Percentiles rank a stretch among this genome's conserved stretches.
These are phyloP conservation scores for Blastobotrys petasosporus DNA, from an alignment of 1,139 yeast genomes.

Conservation along the genomic window DNA sequence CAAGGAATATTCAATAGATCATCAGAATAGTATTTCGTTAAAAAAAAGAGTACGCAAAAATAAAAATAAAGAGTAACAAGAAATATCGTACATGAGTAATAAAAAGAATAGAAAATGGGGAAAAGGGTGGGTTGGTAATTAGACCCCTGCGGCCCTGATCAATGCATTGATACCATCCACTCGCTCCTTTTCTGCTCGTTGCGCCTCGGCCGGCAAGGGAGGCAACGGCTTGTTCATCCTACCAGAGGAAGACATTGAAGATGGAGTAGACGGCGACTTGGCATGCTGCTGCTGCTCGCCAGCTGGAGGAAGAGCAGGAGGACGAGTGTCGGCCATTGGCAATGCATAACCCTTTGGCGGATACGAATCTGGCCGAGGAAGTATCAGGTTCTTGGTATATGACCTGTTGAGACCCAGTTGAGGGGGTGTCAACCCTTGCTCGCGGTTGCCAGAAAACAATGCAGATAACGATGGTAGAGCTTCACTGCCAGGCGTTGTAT, in stretches of 20 bases:
- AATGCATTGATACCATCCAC: constrained; percentile 30
- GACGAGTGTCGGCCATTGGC: constrained; percentile 27
- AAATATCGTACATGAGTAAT: too few species aligned
- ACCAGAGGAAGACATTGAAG: constrained; percentile 9
- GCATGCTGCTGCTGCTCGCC: constrained; percentile 13
- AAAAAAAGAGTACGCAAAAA: too few species aligned
- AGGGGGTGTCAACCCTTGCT: constrained; percentile 17
- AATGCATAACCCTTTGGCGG: constrained; percentile 25
- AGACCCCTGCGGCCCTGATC: constrained; percentile 32
- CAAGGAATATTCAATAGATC: too few species aligned
- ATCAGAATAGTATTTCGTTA: too few species aligned
- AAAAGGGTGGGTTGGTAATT: not conserved
- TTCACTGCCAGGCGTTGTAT: not conserved
- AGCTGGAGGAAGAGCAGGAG: constrained; percentile 26
- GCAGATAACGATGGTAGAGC: constrained; percentile 21
- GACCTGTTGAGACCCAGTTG: constrained; percentile 26
- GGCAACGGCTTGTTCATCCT: constrained; percentile 30
- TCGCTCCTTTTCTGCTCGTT: constrained; percentile 13
- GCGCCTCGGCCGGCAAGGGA: constrained; percentile 29
- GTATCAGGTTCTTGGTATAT: constrained; percentile 26
- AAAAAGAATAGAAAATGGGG: too few species aligned
- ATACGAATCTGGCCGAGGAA: constrained; percentile 28
- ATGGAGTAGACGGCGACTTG: not conserved
- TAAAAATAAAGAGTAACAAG: too few species aligned
- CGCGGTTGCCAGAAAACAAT: constrained; percentile 12